These are phyloP conservation scores for Coniochaeta sp. DNA, from an alignment of 2,329 filamentous ascomycete genomes.

Conservation along the genomic window DNA sequence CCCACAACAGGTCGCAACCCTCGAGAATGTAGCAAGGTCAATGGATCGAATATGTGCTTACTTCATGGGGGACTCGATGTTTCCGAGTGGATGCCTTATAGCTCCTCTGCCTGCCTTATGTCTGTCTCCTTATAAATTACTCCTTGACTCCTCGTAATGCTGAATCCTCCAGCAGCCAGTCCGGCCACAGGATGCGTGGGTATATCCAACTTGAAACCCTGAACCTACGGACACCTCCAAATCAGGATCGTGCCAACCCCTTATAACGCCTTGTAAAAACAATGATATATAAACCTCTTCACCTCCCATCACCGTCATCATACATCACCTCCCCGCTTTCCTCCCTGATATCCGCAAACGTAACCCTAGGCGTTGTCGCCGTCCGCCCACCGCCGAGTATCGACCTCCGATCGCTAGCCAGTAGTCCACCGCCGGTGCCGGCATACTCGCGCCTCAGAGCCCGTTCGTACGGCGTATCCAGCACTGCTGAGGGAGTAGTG, in stretches of 20 bases:
- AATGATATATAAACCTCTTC: background rate
- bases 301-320: background rate
- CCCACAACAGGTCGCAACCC: too few species aligned
- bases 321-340: slow-evolving; percentile 8
- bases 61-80: too few species aligned
- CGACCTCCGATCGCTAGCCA: background rate
- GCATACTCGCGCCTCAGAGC: slow-evolving; percentile 12
- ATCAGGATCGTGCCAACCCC: background rate
- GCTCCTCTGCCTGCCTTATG: background rate
- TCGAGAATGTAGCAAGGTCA: too few species aligned
- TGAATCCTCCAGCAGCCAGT: background rate
- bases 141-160: background rate
- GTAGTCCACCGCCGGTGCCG: background rate
- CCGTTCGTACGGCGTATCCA: slow-evolving; percentile 14
- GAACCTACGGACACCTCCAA: background rate
- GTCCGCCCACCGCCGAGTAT: background rate
- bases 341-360: slow-evolving; percentile 16
- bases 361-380: slow-evolving; percentile 4
- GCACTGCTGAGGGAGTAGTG: slow-evolving; percentile 15
- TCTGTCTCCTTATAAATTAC: too few species aligned
- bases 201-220: background rate
- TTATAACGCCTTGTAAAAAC: background rate
- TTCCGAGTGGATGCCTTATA: too few species aligned
- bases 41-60: too few species aligned
- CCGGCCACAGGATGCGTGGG: background rate